Evolutionary conservation across 2,329 filamentous ascomycete species (phyloP).

Genomic region (Annulohypoxylon truncatum): DNA sequence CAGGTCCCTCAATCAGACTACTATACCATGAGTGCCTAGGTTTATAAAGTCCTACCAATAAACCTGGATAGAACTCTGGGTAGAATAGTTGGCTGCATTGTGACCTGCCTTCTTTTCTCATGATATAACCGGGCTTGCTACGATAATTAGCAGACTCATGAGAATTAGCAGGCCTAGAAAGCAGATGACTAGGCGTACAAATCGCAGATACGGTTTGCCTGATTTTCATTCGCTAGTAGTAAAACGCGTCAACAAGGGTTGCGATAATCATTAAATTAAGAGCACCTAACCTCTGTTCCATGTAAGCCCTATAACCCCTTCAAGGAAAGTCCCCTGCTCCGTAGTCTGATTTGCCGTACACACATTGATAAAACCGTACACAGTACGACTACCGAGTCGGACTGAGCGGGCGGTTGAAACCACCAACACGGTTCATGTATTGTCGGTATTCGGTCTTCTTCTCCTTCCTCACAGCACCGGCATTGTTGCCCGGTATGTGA

Average conservation of each 20-base stretch:
- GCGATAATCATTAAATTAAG: conserved; percentile 8
- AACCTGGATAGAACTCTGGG: no score
- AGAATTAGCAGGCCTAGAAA: neutral
- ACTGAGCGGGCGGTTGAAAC: conserved; percentile 83
- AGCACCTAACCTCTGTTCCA: conserved; percentile 5
- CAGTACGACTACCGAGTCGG: conserved; percentile 52
- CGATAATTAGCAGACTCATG: neutral
- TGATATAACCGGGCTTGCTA: neutral
- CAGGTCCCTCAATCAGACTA: no score
- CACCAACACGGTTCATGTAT: conserved; percentile 91
- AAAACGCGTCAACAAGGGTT: neutral
- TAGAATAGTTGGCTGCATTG: no score
- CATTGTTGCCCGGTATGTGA: conserved; percentile 88
- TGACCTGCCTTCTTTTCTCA: no score
- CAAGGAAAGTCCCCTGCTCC: neutral
- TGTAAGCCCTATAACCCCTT: neutral
- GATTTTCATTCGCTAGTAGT: neutral
- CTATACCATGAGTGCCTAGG: no score
- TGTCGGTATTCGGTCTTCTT: conserved; percentile 96
- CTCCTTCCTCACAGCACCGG: conserved; percentile 85
- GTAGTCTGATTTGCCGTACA: neutral
- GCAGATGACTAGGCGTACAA: neutral
- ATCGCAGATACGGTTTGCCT: neutral
- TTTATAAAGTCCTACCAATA: no score
- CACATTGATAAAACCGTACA: neutral